Percentiles rank a stretch among this genome's conserved stretches.
Conservation (phyloP, 1,139 yeast genomes). For the Taphrina pruni region DNA sequence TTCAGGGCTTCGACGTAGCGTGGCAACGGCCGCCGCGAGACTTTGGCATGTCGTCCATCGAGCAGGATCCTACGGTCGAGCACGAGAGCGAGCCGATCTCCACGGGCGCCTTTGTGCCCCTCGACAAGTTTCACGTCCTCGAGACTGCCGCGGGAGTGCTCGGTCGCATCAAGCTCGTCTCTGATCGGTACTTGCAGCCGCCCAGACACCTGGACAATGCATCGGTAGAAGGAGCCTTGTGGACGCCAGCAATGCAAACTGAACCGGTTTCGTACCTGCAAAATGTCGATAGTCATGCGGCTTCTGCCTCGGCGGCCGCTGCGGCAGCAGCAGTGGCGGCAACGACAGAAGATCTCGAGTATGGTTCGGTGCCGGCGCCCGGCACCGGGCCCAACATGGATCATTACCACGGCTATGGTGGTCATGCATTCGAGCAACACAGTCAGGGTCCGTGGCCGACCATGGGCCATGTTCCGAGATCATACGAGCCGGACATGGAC, state of each 20-base stretch:
- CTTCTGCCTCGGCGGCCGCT: too few species aligned
- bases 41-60: constrained; percentile 16
- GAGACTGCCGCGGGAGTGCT: constrained; percentile 26
- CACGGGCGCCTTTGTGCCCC: constrained; percentile 3
- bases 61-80: not conserved
- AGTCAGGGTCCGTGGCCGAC: constrained; percentile 6
- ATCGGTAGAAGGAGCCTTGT: not conserved
- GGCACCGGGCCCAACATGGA: too few species aligned
- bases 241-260: not conserved
- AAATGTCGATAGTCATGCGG: not conserved
- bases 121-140: constrained; percentile 27
- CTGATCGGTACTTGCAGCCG: constrained; percentile 1
- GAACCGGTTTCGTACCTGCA: not conserved
- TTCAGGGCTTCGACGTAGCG: constrained; percentile 30
- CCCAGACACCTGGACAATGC: too few species aligned
- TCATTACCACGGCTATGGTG: too few species aligned
- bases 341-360: not conserved
- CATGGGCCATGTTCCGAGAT: not conserved
- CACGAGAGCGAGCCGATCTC: constrained; percentile 10
- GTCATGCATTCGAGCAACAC: not conserved
- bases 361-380: not conserved
- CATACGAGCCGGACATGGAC: not conserved
- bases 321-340: too few species aligned
- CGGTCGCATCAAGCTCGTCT: constrained; percentile 17
- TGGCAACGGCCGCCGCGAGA: constrained; percentile 23